These are phyloP conservation scores for Calocybe cyanea DNA, from an alignment of 768 basidiomycete species.

Conservation along the genomic window DNA sequence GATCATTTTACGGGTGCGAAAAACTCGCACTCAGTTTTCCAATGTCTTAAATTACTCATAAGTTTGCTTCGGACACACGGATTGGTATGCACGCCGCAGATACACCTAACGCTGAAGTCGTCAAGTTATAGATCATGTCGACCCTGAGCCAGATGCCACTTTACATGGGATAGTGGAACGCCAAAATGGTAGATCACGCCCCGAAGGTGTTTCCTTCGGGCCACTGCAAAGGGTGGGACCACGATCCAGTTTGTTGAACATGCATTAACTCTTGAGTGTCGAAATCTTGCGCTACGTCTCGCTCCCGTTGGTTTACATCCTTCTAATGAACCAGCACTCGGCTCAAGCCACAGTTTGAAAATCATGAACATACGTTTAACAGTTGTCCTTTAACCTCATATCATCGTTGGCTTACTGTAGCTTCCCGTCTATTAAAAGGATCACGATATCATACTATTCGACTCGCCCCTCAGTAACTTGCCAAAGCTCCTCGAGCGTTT, in stretches of 20 bases:
- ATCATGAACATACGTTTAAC: conserved; percentile 51
- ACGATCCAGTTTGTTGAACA: conserved; percentile 85
- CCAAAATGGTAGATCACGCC: conserved; percentile 38
- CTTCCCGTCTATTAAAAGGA: conserved; percentile 79
- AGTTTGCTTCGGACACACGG: conserved; percentile 79
- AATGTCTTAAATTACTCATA: conserved; percentile 83
- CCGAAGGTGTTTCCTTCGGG: conserved; percentile 88
- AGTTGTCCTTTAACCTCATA: conserved; percentile 85
- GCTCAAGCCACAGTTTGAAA: conserved; percentile 3
- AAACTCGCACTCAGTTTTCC: conserved; percentile 61
- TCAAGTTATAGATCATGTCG: conserved; percentile 63
- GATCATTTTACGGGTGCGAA: too few relatives aligned
- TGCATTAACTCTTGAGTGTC: conserved; percentile 74
- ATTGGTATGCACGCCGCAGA: conserved; percentile 75
- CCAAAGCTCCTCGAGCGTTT: too few relatives aligned
- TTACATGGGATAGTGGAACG: background rate
- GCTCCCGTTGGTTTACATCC: conserved; percentile 57
- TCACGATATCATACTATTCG: conserved; percentile 40
- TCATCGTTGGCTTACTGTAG: conserved; percentile 86
- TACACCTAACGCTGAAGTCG: conserved; percentile 81
- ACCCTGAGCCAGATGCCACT: conserved; percentile 65
- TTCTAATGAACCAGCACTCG: conserved; percentile 22
- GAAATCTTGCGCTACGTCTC: conserved; percentile 82
- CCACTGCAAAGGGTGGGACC: conserved; percentile 75
- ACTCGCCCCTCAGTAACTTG: conserved; percentile 79